Evolutionary conservation across 2,329 filamentous ascomycete species (phyloP).

Genomic region (Xylariaceae sp.): DNA sequence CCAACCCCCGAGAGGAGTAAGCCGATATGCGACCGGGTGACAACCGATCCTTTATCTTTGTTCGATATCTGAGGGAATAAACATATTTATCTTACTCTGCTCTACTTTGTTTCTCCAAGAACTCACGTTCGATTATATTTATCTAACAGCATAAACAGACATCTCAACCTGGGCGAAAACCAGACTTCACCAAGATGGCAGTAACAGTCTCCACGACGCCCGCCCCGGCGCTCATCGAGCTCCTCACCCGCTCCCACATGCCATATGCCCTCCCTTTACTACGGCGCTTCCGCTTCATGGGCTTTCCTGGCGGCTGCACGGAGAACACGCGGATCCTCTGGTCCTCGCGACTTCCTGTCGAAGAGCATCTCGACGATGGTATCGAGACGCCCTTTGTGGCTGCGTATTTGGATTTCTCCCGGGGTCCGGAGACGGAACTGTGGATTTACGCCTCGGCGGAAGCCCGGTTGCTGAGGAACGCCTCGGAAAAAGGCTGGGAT

Average conservation of each 20-base stretch:
- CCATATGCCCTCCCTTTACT: conserved; percentile 57
- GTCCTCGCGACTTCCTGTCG: conserved; percentile 6
- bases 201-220: conserved; percentile 29
- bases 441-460: conserved; percentile 57
- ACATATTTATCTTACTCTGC: no score
- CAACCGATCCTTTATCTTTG: no score
- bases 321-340: conserved; percentile 40
- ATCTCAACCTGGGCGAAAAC: neutral
- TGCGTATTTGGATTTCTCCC: conserved; percentile 57
- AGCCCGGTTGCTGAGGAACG: neutral
- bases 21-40: neutral
- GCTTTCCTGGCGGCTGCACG: conserved; percentile 38
- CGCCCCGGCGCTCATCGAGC: conserved; percentile 38
- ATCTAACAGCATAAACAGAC: no score
- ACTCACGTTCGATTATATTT: no score
- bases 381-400: conserved; percentile 41
- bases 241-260: conserved; percentile 44
- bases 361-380: neutral
- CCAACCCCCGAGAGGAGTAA: neutral
- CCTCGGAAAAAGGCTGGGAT: conserved; percentile 12
- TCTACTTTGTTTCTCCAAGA: no score
- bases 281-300: conserved; percentile 57
- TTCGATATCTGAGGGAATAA: no score
- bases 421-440: conserved; percentile 57
- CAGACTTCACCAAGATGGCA: neutral